Evolutionary conservation across 331 rosid genomes (phyloP), one percentile per base, ranked within the genome.

Genomic region (Rhamnella rubrinervis): DNA sequence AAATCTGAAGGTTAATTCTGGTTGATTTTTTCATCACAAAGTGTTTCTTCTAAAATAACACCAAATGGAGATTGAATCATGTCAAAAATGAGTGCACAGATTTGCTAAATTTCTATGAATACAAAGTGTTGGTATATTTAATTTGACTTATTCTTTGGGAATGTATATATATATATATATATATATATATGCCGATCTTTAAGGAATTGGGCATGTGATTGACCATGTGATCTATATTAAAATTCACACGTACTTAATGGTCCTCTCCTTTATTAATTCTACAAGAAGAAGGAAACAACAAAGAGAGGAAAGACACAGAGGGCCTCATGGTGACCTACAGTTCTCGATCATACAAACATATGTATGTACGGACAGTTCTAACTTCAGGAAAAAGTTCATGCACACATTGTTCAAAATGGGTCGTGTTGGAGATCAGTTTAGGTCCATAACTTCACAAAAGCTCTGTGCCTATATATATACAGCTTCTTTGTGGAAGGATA

Each of bases 151-250:
- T 25, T 51, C 59, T 35, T 25, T 58, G 55, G 63, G n/a, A 2
- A 8, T 20, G 66, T 63, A 66, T 63, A 69, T 76, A 67, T 37
- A 17, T 11, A 71, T 37, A 25, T n/a, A n/a, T n/a, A n/a, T n/a
- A n/a, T n/a, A n/a, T n/a, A n/a, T n/a, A n/a, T n/a, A n/a, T n/a
- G n/a, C 72, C 67, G 58, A 37, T 63, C 60, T 73, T 50, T 19
- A 57, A 74, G 86, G 86, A 71, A 35, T 71, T 63, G 55, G 73
- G 71, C 86, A 79, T 85, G 86, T 81, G 84, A 81, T 51, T 26
- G 41, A 35, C 77, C 83, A 79, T 71, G 89, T 85, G 89, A 79
- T 15, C 61, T 77, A 61, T 58, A 72, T 82, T 73, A 59, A 72
- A 82, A 71, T 41, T 46, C 8, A 64, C 79, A 71, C 81, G 68